Evolutionary conservation across 2,329 filamentous ascomycete species (phyloP).

Genomic region (Aspergillus fischeri): DNA sequence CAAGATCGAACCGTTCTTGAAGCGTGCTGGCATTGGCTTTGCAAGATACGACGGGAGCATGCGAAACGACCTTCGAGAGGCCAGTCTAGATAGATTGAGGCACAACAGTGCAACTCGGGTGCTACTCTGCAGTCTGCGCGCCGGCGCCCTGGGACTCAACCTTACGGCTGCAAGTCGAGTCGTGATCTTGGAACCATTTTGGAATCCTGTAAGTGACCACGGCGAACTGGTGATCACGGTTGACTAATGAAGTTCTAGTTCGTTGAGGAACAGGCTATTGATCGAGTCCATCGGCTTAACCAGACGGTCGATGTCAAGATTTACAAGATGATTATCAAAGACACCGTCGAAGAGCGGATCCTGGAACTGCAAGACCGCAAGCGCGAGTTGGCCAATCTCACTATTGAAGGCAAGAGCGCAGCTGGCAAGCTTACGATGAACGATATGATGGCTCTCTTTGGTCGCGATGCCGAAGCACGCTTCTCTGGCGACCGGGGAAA

Average conservation of each 20-base stretch:
- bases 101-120: conserved; percentile 72
- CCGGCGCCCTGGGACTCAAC: conserved; percentile 88
- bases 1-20: conserved; percentile 87
- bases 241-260: conserved; percentile 53
- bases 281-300: conserved; percentile 96
- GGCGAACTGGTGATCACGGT: not conserved
- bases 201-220: conserved; percentile 71
- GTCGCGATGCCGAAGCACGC: conserved; percentile 58
- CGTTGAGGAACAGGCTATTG: conserved; percentile 97
- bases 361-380: conserved; percentile 94
- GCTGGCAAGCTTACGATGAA: conserved; percentile 83
- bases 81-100: conserved; percentile 71
- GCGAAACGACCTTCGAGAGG: conserved; percentile 89
- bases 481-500: conserved; percentile 39
- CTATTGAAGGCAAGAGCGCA: conserved; percentile 75
- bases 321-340: conserved; percentile 84
- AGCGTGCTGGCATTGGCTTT: conserved; percentile 67
- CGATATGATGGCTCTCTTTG: conserved; percentile 89
- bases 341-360: conserved; percentile 90
- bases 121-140: conserved; percentile 88
- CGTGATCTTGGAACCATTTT: conserved; percentile 94
- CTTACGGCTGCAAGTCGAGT: conserved; percentile 90
- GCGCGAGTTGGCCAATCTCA: conserved; percentile 81
- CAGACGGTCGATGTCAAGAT: conserved; percentile 93
- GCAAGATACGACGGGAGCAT: conserved; percentile 93